Evolutionary conservation across 345 rosid species (phyloP), one percentile per base, ranked within the genome.

Genomic region (Eutrema japonicum): DNA sequence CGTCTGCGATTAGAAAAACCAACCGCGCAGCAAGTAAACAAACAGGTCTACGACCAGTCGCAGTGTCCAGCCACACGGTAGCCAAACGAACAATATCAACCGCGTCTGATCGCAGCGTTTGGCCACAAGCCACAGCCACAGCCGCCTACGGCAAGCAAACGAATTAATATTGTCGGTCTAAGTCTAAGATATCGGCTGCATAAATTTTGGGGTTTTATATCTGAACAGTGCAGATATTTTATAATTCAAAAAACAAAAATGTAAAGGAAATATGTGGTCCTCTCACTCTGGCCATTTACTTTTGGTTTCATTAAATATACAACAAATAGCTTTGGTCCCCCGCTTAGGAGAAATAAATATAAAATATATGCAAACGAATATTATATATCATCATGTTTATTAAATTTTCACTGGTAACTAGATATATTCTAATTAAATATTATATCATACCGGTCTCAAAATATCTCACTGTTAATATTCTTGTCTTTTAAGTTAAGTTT

Each of bases 131-230:
- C n/a, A n/a, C n/a, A n/a, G n/a, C n/a, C n/a, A n/a, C n/a, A n/a
- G n/a, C n/a, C n/a, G n/a, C n/a, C n/a, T n/a, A n/a, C n/a, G n/a
- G n/a, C n/a, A n/a, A n/a, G n/a, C n/a, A n/a, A n/a, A n/a, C n/a
- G n/a, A n/a, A 32, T 45, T 69, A 55, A 32, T 70, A 53, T 16
- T 49, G 13, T 76, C 46, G 67, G 79, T 70, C 66, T 7, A 13
- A 56, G 79, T 76, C 74, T 70, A 76, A 48, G 61, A 76, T 63
- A 76, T 70, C 79, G 79, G 71, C 79, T 70, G 75, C 45, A 46
- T 48, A 63, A 55, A 30, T 29, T 45, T 56, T 57, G 37, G 63
- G 46, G 47, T 56, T 58, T 40, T 54, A 64, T 38, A 64, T 70
- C 66, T 70, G 75, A 70, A 55, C 51, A 55, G 47, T 55, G 46